Evolutionary conservation across 192 early-diverging fungal genomes (phyloP).

Genomic region (Thoreauomyces humboldtii): DNA sequence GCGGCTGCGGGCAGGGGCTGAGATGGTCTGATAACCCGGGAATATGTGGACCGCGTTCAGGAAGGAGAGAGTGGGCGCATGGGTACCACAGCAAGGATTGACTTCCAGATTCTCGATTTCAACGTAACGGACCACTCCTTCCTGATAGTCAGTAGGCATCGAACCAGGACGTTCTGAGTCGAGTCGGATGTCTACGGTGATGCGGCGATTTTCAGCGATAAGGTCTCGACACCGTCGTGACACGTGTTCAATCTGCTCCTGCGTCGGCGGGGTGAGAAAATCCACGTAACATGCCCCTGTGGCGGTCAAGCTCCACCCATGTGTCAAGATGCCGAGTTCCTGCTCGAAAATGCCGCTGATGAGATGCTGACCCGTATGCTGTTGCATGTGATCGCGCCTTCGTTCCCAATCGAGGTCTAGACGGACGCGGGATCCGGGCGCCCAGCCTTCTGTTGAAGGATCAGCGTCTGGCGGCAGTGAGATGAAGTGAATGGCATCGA

Average conservation of each 20-base stretch:
- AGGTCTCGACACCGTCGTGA: slow-evolving; percentile 54
- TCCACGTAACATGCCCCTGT: slow-evolving; percentile 59
- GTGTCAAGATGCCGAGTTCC: slow-evolving; percentile 58
- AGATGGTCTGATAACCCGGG: slow-evolving; percentile 53
- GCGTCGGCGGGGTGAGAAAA: slow-evolving; percentile 37
- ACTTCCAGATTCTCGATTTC: slow-evolving; percentile 50
- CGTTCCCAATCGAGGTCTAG: slow-evolving; percentile 64
- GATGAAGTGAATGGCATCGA: slow-evolving; percentile 61
- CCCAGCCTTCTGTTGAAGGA: slow-evolving; percentile 35
- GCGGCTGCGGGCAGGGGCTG: slow-evolving; percentile 58
- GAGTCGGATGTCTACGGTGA: slow-evolving; percentile 40
- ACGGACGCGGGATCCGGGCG: slow-evolving; percentile 35
- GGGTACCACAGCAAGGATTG: slow-evolving; percentile 77
- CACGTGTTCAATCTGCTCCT: slow-evolving; percentile 33
- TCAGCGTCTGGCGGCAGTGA: not conserved
- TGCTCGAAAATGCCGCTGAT: slow-evolving; percentile 65
- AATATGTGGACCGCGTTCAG: slow-evolving; percentile 66
- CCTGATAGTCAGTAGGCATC: slow-evolving; percentile 53
- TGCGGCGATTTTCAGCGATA: slow-evolving; percentile 50
- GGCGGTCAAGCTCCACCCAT: slow-evolving; percentile 66
- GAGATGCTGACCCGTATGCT: slow-evolving; percentile 73
- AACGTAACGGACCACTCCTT: slow-evolving; percentile 47
- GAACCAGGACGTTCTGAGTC: slow-evolving; percentile 40
- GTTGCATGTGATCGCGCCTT: slow-evolving; percentile 72
- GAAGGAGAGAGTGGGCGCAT: slow-evolving; percentile 55